Percentiles rank a stretch among this genome's conserved stretches.
Evolutionary conservation across 352 stramenopile genomes (phyloP).

Genomic region (Pythium grandisporangium): DNA sequence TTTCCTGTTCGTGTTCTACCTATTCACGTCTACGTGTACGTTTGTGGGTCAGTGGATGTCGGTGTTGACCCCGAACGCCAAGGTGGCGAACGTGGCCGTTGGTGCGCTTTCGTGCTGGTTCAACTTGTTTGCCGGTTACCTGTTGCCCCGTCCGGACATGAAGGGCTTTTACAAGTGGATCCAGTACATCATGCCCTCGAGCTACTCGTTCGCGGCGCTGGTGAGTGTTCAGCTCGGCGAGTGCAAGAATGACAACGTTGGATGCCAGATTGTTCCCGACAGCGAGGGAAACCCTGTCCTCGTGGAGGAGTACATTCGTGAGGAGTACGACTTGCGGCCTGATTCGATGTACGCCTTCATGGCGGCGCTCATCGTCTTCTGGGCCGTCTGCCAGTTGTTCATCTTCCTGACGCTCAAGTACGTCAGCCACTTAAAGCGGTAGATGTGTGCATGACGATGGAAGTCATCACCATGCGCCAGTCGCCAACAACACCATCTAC

Average conservation of each 20-base stretch:
- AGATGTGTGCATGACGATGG: constrained; percentile 1
- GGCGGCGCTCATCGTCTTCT: constrained; percentile 36
- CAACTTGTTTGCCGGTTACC: constrained; percentile 54
- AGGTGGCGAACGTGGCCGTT: constrained; percentile 70
- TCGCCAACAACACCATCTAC: no score
- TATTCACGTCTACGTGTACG: constrained; percentile 55
- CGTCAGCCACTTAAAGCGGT: constrained; percentile 65
- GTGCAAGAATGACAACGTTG: constrained; percentile 16
- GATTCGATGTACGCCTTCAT: constrained; percentile 38
- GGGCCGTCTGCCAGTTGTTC: constrained; percentile 32
- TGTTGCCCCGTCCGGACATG: constrained; percentile 45
- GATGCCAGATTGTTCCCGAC: constrained; percentile 8
- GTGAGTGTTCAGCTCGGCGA: constrained; percentile 28
- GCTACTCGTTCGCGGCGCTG: constrained; percentile 35
- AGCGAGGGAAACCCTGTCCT: constrained; percentile 2
- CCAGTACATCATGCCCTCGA: constrained; percentile 47
- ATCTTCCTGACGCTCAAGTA: constrained; percentile 65
- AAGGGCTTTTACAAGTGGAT: constrained; percentile 62
- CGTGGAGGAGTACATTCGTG: constrained; percentile 22
- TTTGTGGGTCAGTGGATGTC: constrained; percentile 73
- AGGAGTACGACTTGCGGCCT: constrained; percentile 45
- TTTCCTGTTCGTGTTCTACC: constrained; percentile 33
- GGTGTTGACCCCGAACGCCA: constrained; percentile 55
- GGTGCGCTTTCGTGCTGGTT: constrained; percentile 56
- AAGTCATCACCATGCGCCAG: background rate